Evolutionary conservation across 345 rosid genomes (phyloP), one percentile per base, ranked within the genome.

Genomic region (Brassica cretica): DNA sequence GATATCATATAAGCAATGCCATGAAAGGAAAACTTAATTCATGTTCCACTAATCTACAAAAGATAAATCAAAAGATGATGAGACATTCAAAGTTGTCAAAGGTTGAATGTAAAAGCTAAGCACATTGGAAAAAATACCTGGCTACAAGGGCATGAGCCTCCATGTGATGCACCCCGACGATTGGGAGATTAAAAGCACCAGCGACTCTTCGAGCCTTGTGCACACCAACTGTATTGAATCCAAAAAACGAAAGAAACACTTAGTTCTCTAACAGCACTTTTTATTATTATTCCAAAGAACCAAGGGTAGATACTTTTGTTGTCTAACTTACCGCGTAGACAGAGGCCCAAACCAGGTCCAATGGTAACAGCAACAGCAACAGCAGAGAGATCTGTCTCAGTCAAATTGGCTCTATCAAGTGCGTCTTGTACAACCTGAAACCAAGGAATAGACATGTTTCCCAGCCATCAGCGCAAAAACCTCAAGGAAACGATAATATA

Each of bases 341-440:
- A 94, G 46, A 94, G 95, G 82, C 98, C 85, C 77, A 94, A 86
- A 77, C 97, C 97, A 76, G 98, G 98, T 76, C 98, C 98, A 84
- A 92, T 92, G 66, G 98, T 94, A 74, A 94, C 98, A 82, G 98
- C 98, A 86, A 94, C 88, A 8, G 97, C 98, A 82, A n/a, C n/a
- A n/a, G n/a, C n/a, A n/a, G 98, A 88, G 70, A 94, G 84, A 80
- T 94, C 88, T 11, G 75, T 74, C 78, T 81, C 95, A 11, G 86
- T 84, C 73, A 94, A 44, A 77, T 85, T 85, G 63, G 97, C 95
- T 79, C 77, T 76, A 81, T 90, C 88, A 68, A 94, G 91, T 32
- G 97, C 93, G 72, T 88, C 90, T 81, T 87, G 88, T 71, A 92
- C 97, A 78, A 94, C 97, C 98, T 94, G 85, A 61, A 80, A 60